These are phyloP conservation scores for Haplosporangium gracile DNA, from an alignment of 192 early-diverging fungal species.

Conservation along the genomic window DNA sequence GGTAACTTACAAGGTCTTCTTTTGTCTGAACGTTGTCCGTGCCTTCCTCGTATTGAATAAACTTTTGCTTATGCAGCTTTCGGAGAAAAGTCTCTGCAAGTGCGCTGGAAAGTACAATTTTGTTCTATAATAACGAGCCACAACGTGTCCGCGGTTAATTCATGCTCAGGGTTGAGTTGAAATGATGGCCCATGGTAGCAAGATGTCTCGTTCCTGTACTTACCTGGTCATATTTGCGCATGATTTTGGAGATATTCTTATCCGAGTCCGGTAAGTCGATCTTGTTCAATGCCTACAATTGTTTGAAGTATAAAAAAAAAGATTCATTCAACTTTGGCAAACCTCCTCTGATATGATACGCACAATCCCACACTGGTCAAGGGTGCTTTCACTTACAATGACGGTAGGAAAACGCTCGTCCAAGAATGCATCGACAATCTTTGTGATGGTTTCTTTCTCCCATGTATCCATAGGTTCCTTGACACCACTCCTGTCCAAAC, in stretches of 20 bases:
- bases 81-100: constrained; percentile 74
- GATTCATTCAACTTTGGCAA: neutral
- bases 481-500: constrained; percentile 65
- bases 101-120: constrained; percentile 74
- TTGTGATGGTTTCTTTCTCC: constrained; percentile 69
- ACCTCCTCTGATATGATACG: no score
- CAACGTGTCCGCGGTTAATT: neutral
- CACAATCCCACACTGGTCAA: no score
- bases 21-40: constrained; percentile 67
- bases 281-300: constrained; percentile 80
- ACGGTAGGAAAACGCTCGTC: constrained; percentile 86
- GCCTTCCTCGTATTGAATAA: constrained; percentile 67
- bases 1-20: constrained; percentile 56
- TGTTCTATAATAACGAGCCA: constrained; percentile 52
- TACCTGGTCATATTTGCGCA: constrained; percentile 78
- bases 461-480: constrained; percentile 75
- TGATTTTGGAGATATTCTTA: constrained; percentile 85
- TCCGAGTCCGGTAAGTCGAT: constrained; percentile 88
- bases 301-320: neutral
- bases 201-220: neutral
- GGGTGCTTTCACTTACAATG: constrained; percentile 58
- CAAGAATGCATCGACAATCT: constrained; percentile 77
- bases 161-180: neutral
- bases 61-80: constrained; percentile 71
- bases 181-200: neutral